Evolutionary conservation across 2,329 filamentous ascomycete genomes (phyloP), one percentile per base, ranked within the genome.

Genomic region (Ophiosphaerella korrae): DNA sequence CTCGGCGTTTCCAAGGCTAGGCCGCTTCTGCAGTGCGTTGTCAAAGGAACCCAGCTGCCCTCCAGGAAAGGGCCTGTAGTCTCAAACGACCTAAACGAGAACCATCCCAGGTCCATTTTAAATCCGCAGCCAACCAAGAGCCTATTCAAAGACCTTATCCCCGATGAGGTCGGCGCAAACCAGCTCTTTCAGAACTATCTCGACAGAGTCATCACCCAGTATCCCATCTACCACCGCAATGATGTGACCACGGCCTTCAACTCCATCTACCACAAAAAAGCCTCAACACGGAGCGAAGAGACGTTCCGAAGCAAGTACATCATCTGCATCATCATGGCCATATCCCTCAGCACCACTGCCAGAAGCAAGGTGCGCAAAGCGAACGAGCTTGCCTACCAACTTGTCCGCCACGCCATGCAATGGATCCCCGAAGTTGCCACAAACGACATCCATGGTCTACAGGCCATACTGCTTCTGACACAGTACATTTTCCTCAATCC

Each of bases 401-500:
- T 73, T 4, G 69, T 73, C 23, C 62, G 63, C 16, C 66, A 70
- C 39, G 70, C 70, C 2, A 68, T 73, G 68, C 68, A 70, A 42
- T 71, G 66, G 62, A 70, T 72, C 23, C 68, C 70, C 2, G 62
- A 67, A 18, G 68, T 73, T 37, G 66, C 70, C 1, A 72, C 70
- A 29, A 73, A 73, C 53, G 69, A 73, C 39, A 62, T 72, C 21
- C 47, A 59, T 12, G 70, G 70, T 1, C 48, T 73, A 7, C 70
- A 73, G 38, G 70, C 70, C 18, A 66, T 72, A 12, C 59, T 73
- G 11, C 61, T 73, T 5, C 49, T 73, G 7, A 68, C 68, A 0
- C 70, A 73, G 29, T 73, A 73, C 51, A 70, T 66, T 3, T 72
- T 72, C 42, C 50, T 73, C 11, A 72, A 73, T 23, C 70, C 70